Evolutionary conservation across 1,284 basidiomycete genomes (phyloP).

Genomic region (Leccinum pachyderme): DNA sequence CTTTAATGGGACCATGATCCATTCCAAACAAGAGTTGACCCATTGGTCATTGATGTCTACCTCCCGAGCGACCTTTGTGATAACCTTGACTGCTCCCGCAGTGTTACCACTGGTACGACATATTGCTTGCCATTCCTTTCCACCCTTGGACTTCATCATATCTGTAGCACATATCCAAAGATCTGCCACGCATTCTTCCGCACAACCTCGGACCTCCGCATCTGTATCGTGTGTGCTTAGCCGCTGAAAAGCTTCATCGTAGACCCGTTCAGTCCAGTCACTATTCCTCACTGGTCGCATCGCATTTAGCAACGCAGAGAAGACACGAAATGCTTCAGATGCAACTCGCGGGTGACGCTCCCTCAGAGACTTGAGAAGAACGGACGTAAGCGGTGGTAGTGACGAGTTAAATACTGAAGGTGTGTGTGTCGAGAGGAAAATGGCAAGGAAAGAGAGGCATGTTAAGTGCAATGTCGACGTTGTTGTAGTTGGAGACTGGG

Average conservation of each 20-base stretch:
- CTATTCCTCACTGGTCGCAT: slow-evolving; percentile 58
- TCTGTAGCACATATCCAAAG: slow-evolving; percentile 87
- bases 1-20: slow-evolving; percentile 75
- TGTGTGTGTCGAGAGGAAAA: slow-evolving; percentile 82
- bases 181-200: slow-evolving; percentile 82
- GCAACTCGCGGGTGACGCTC: slow-evolving; percentile 76
- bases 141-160: slow-evolving; percentile 54
- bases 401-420: slow-evolving; percentile 61
- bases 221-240: slow-evolving; percentile 84
- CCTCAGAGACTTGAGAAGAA: slow-evolving; percentile 68
- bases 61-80: slow-evolving; percentile 68
- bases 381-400: slow-evolving; percentile 66
- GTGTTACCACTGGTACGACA: slow-evolving; percentile 76
- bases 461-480: slow-evolving; percentile 77
- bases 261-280: slow-evolving; percentile 69
- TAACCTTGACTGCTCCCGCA: slow-evolving; percentile 69
- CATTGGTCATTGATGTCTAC: slow-evolving; percentile 71
- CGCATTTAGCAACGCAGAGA: slow-evolving; percentile 67
- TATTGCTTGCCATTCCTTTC: slow-evolving; percentile 78
- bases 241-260: slow-evolving; percentile 69
- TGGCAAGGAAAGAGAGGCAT: slow-evolving; percentile 79
- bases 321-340: slow-evolving; percentile 82
- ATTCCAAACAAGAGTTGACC: slow-evolving; percentile 78
- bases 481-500: slow-evolving; percentile 61
- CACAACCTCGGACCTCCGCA: slow-evolving; percentile 83